Evolutionary conservation across 2,329 filamentous ascomycete genomes (phyloP).

Genomic region (Monilinia fructigena): DNA sequence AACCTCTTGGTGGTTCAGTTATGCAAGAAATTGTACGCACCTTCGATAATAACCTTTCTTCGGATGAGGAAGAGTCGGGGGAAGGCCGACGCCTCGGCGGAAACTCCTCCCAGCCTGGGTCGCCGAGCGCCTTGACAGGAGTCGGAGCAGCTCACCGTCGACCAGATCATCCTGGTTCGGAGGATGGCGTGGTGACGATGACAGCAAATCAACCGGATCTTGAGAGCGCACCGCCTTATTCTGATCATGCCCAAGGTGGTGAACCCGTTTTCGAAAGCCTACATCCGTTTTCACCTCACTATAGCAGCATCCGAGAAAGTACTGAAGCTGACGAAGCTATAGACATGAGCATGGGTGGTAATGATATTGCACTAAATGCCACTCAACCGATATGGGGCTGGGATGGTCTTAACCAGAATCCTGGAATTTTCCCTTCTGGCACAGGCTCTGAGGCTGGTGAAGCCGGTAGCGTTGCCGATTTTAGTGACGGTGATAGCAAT

Average conservation of each 20-base stretch:
- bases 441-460: conserved; percentile 35
- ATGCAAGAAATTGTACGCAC: conserved; percentile 69
- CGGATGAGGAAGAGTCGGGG: conserved; percentile 59
- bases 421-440: conserved; percentile 29
- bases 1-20: conserved; percentile 74
- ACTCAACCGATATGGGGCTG: conserved; percentile 14
- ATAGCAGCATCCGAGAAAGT: conserved; percentile 33
- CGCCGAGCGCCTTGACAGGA: conserved; percentile 82
- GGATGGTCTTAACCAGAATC: conserved; percentile 21
- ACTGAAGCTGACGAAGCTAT: conserved; percentile 37
- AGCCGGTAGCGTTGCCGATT: conserved; percentile 28
- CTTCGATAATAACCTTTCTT: conserved; percentile 53
- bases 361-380: conserved; percentile 21
- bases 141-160: conserved; percentile 71
- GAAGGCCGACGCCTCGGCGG: conserved; percentile 84
- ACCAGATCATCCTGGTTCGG: conserved; percentile 56
- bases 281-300: conserved; percentile 27
- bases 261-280: conserved; percentile 22
- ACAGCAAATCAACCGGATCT: conserved; percentile 35
- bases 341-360: conserved; percentile 31
- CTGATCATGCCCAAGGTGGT: conserved; percentile 31
- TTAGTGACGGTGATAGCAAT: not conserved
- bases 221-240: conserved; percentile 35
- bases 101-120: conserved; percentile 82
- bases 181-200: conserved; percentile 36